Evolutionary conservation across 805 yeast species (phyloP).

Genomic region (Wickerhamiella bombiphila): DNA sequence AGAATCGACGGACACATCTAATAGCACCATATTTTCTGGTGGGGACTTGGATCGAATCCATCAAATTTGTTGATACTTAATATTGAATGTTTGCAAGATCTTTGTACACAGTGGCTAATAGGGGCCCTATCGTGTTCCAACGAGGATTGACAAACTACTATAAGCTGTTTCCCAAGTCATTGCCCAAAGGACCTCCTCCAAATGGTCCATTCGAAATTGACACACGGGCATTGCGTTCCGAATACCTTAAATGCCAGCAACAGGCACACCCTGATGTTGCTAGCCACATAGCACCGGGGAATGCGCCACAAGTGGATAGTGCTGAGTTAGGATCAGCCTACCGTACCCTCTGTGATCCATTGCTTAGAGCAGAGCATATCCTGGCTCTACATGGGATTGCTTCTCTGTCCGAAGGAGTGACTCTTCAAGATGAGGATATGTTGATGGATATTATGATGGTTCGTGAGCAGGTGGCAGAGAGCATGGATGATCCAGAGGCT

Average conservation of each 20-base stretch:
- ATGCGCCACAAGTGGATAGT: constrained; percentile 29
- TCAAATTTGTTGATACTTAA: too few species aligned
- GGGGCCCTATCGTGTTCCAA: too few species aligned
- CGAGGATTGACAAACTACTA: constrained; percentile 37
- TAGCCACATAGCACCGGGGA: constrained; percentile 19
- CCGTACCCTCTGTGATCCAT: constrained; percentile 52
- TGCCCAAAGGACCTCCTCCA: constrained; percentile 53
- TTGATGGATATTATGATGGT: constrained; percentile 69
- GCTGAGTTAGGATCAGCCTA: constrained; percentile 57
- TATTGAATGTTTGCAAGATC: too few species aligned
- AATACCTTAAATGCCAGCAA: constrained; percentile 60
- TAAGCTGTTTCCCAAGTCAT: constrained; percentile 58
- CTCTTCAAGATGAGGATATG: constrained; percentile 34
- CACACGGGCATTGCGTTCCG: constrained; percentile 44
- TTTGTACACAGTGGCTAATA: too few species aligned
- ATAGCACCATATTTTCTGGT: too few species aligned
- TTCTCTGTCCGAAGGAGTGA: constrained; percentile 31
- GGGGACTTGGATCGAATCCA: too few species aligned
- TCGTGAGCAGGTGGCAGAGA: constrained; percentile 67
- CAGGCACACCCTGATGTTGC: constrained; percentile 66
- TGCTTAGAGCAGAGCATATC: constrained; percentile 52
- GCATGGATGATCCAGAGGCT: constrained; percentile 44
- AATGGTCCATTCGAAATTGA: constrained; percentile 45
- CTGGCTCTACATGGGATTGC: constrained; percentile 39
- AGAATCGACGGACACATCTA: too few species aligned